These are phyloP conservation scores for Tulasnella sp. DNA, from an alignment of 768 basidiomycete genomes.

Conservation along the genomic window DNA sequence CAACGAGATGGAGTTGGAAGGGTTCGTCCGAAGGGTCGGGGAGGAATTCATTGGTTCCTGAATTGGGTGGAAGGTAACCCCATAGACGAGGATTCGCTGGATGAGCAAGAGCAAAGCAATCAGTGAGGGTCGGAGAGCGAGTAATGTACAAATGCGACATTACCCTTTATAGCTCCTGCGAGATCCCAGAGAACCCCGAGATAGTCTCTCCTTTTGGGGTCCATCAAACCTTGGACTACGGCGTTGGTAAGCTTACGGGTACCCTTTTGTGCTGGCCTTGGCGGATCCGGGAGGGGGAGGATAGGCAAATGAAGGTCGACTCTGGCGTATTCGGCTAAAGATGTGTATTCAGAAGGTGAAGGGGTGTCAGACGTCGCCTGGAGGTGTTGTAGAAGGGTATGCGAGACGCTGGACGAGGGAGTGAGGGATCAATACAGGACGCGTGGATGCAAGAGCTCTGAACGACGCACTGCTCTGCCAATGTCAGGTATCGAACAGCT, in stretches of 20 bases:
- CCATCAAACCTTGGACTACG: conserved; percentile 45
- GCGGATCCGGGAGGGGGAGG: conserved; percentile 8
- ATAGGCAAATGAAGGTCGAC: conserved; percentile 6
- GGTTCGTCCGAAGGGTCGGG: not conserved
- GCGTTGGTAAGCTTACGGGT: conserved; percentile 39
- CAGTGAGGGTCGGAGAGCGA: not conserved
- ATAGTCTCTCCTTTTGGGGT: conserved; percentile 41
- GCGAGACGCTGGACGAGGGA: not conserved
- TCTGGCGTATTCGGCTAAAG: not conserved
- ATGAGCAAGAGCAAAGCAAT: not conserved
- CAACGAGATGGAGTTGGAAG: conserved; percentile 5
- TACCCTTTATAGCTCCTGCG: conserved; percentile 39
- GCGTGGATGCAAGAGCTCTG: not conserved
- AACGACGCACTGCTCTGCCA: conserved; percentile 44
- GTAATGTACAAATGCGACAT: not conserved
- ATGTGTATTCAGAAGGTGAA: not conserved
- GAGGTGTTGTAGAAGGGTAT: not conserved
- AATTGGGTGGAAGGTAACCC: conserved; percentile 11
- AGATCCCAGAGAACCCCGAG: conserved; percentile 40
- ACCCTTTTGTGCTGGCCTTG: conserved; percentile 2
- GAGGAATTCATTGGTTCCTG: not conserved
- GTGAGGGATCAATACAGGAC: not conserved
- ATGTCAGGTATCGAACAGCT: conserved; percentile 43
- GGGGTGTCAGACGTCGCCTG: not conserved
- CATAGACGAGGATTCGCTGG: not conserved